Evolutionary conservation across 441 rosid species (phyloP), one percentile per base, ranked within the genome.

Genomic region (Adansonia rubrostipa): DNA sequence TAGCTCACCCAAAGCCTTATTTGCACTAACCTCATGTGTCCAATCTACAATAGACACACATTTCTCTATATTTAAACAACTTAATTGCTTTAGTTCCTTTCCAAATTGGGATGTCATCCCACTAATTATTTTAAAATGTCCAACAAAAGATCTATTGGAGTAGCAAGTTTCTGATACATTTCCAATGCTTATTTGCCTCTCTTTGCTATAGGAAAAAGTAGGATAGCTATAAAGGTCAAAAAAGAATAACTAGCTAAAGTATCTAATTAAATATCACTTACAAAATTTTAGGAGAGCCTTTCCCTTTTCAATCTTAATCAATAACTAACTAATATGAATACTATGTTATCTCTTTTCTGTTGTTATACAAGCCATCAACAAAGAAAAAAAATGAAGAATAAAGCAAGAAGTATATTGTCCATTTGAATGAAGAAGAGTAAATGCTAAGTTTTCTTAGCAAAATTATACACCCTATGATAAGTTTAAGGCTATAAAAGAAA

Each of bases 101-200:
- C 3, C 36, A 28, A 28, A 28, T 2, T 28, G 36, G 1, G 36
- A 28, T 28, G 2, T 28, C 36, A 28, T 28, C 36, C 3, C 36
- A 28, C 36, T 28, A 28, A 28, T 28, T 28, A 28, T 28, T 28
- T 28, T 28, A 28, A 28, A 28, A 28, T 28, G 36, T 28, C 36
- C 3, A 28, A 28, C 36, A 28, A 28, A 83, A 94, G 97, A 68
- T 94, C 97, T 58, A 84, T 81, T 53, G 97, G 81, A 83, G 94
- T 97, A 81, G 91, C 84, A 87, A 95, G 91, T 86, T 91, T 96
- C 56, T 87, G 93, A 75, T 94, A 98, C 78, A 96, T 93, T 72
- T 91, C 96, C 85, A 96, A 81, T 60, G 99, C 97, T 92, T 94
- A 90, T 90, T 96, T 48, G 97, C 93, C 87, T 96, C 96, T 69